phyloP scores from a whole-genome alignment of 2,329 filamentous ascomycete genomes.

The Alternaria sp. region DNA sequence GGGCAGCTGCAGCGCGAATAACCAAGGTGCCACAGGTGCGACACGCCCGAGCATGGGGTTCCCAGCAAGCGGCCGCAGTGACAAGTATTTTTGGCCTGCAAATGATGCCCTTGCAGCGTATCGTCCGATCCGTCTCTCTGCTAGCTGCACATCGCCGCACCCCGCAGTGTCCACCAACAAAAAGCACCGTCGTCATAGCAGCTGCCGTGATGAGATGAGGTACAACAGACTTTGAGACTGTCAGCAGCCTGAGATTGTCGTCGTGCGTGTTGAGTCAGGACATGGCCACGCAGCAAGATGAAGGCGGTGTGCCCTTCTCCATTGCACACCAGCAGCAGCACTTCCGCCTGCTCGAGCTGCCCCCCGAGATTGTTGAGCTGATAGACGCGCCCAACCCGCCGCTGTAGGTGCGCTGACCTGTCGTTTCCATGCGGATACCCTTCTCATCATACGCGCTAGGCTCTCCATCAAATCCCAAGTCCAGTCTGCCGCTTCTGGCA shows the following conservation, averaged over 20 bases:
- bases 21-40: slow-evolving; percentile 31
- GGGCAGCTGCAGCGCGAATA: slow-evolving; percentile 32
- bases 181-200: slow-evolving; percentile 10
- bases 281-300: slow-evolving; percentile 53
- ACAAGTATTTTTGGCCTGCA: slow-evolving; percentile 28
- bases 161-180: slow-evolving; percentile 11
- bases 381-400: slow-evolving; percentile 56
- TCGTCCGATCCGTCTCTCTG: background rate
- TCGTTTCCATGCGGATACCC: slow-evolving; percentile 19
- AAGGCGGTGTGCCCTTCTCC: slow-evolving; percentile 51
- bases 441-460: slow-evolving; percentile 37
- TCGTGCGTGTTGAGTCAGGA: background rate
- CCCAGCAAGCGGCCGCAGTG: slow-evolving; percentile 13
- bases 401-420: slow-evolving; percentile 43
- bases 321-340: slow-evolving; percentile 56
- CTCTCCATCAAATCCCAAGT: slow-evolving; percentile 46
- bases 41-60: slow-evolving; percentile 23
- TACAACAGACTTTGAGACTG: background rate
- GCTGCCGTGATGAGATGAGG: background rate
- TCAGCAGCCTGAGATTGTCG: too few relatives aligned
- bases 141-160: slow-evolving; percentile 10
- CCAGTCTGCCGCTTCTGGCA: slow-evolving; percentile 24
- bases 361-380: slow-evolving; percentile 62
- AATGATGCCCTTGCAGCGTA: slow-evolving; percentile 6
- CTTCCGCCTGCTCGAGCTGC: slow-evolving; percentile 66